phyloP scores from a whole-genome alignment of 2,329 filamentous ascomycete genomes.

The Penicillium occitanis region DNA sequence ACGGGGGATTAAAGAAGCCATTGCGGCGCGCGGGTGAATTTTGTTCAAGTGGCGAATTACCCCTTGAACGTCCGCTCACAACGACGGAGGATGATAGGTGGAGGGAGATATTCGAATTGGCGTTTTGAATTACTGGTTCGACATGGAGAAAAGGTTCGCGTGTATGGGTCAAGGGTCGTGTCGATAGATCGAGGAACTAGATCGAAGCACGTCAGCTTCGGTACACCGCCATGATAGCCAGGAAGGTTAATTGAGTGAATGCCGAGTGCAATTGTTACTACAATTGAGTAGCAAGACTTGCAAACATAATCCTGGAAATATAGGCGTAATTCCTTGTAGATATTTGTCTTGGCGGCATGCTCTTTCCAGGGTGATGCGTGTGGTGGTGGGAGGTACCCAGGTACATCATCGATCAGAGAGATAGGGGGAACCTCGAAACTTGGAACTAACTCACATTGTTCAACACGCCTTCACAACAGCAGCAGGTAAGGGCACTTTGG shows the following conservation, averaged over 20 bases:
- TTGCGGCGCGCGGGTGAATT: constrained; percentile 41
- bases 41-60: not conserved
- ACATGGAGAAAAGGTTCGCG: not conserved
- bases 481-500: not conserved
- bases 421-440: not conserved
- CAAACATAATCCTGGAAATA: not conserved
- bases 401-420: not conserved
- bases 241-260: not conserved
- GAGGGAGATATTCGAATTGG: not conserved
- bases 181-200: not conserved
- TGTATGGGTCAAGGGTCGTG: not conserved
- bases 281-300: not conserved
- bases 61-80: constrained; percentile 10
- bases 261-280: not conserved
- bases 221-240: not conserved
- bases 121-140: not conserved
- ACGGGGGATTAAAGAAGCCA: constrained; percentile 52
- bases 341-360: not conserved
- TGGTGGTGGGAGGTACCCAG: not conserved
- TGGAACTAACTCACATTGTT: constrained; percentile 1
- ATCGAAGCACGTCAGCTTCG: not conserved
- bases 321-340: not conserved
- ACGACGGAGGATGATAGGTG: not conserved
- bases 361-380: not conserved
- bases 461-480: not conserved